Conservation (phyloP, 495 filamentous ascomycete genomes). For the Aspergillus coremiiformis region DNA sequence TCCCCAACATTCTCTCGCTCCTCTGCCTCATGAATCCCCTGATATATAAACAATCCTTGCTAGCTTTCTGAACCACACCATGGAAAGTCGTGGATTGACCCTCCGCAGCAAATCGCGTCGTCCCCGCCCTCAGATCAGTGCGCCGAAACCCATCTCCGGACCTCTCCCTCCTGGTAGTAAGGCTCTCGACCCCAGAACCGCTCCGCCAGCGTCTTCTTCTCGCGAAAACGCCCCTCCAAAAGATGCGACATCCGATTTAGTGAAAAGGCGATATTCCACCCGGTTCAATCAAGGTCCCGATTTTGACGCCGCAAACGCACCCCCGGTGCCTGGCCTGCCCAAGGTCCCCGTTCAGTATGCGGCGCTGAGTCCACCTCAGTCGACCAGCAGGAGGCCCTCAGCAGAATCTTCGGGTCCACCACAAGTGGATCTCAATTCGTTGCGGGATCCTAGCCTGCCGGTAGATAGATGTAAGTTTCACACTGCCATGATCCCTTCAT, state of each 20-base stretch:
- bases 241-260: slow-evolving; percentile 75
- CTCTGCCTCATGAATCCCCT: not conserved
- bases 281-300: slow-evolving; percentile 75
- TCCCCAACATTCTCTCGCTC: too few relatives aligned
- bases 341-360: slow-evolving; percentile 45
- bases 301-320: slow-evolving; percentile 50
- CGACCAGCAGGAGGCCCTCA: slow-evolving; percentile 41
- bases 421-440: slow-evolving; percentile 58
- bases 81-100: slow-evolving; percentile 67
- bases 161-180: slow-evolving; percentile 43
- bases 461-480: slow-evolving; percentile 49
- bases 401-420: slow-evolving; percentile 36
- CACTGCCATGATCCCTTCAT: not conserved
- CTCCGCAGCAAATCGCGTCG: slow-evolving; percentile 81
- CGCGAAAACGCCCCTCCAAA: slow-evolving; percentile 29
- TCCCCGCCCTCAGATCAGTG: slow-evolving; percentile 65
- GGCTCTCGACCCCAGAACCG: slow-evolving; percentile 18
- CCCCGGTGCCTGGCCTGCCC: slow-evolving; percentile 58
- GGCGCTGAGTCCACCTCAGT: slow-evolving; percentile 37
- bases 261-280: slow-evolving; percentile 89
- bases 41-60: not conserved
- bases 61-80: slow-evolving; percentile 8
- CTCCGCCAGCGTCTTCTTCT: slow-evolving; percentile 18
- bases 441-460: slow-evolving; percentile 73
- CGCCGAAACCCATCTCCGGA: slow-evolving; percentile 71